Conservation (phyloP, 176 grass and related monocot genomes). For the Rhipidocladum racemiflorum region DNA sequence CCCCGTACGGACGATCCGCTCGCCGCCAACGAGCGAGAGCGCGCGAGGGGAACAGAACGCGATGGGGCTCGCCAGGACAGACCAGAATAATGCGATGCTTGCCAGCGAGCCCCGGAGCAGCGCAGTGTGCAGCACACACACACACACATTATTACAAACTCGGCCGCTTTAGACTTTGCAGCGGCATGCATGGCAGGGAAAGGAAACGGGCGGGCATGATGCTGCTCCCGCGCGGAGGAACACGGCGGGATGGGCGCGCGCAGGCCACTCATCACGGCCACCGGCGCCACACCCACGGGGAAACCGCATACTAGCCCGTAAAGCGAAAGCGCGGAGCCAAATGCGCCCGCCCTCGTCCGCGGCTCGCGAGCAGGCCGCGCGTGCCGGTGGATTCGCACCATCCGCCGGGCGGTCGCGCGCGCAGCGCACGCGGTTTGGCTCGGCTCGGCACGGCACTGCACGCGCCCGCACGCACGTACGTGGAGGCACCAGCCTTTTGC, state of each 20-base stretch:
- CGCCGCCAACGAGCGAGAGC: not conserved
- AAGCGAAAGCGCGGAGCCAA: not conserved
- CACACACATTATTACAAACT: too few species aligned
- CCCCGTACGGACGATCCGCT: too few species aligned
- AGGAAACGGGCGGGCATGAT: slow-evolving; percentile 20
- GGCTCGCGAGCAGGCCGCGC: too few species aligned
- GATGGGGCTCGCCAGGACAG: not conserved
- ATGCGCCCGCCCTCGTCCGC: not conserved
- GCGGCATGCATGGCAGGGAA: slow-evolving; percentile 15
- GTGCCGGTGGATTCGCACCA: not conserved
- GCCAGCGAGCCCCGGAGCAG: not conserved
- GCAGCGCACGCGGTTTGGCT: too few species aligned
- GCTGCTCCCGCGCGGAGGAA: slow-evolving; percentile 29
- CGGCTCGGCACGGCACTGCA: too few species aligned
- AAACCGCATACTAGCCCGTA: not conserved
- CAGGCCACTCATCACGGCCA: slow-evolving; percentile 30
- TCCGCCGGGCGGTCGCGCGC: too few species aligned
- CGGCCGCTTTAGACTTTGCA: not conserved
- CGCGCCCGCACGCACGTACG: too few species aligned
- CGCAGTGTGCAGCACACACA: not conserved
- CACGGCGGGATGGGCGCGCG: slow-evolving; percentile 17
- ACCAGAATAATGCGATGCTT: not conserved
- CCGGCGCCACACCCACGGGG: not conserved
- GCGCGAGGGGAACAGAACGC: not conserved
- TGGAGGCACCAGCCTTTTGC: slow-evolving; percentile 14